Conservation (phyloP, 2,329 filamentous ascomycete species). For the Metarhizium anisopliae region DNA sequence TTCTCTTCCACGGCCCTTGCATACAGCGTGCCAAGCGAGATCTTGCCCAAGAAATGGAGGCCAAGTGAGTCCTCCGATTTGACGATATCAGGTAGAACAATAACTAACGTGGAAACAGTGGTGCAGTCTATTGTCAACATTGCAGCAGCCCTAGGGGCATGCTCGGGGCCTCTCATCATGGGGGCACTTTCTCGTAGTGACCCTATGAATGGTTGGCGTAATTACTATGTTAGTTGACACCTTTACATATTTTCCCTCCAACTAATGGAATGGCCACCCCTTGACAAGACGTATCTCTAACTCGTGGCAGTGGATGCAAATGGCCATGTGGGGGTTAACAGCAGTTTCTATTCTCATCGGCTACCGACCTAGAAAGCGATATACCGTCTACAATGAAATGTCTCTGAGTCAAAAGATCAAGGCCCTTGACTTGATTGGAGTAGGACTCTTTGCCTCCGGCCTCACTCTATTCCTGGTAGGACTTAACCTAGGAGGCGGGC, state of each 20-base stretch:
- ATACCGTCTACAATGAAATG: background rate
- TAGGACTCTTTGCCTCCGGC: background rate
- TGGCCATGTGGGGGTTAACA: background rate
- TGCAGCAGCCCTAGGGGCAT: background rate
- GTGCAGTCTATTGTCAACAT: background rate
- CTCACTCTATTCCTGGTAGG: background rate
- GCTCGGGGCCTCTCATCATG: background rate
- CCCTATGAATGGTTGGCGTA: background rate
- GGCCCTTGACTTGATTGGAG: conserved; percentile 1
- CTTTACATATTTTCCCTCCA: too few species aligned
- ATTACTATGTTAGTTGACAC: background rate
- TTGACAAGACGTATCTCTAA: too few species aligned
- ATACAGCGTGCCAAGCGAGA: too few species aligned
- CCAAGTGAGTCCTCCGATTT: too few species aligned
- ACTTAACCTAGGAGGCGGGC: too few species aligned
- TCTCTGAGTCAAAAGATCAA: background rate
- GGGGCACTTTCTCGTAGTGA: background rate
- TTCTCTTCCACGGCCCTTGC: too few species aligned
- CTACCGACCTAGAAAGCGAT: conserved; percentile 1
- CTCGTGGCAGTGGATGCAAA: too few species aligned
- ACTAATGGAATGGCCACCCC: too few species aligned
- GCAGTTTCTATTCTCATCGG: conserved; percentile 1
- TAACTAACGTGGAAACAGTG: too few species aligned
- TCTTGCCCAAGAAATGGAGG: background rate
- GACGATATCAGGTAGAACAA: too few species aligned